phyloP scores from a whole-genome alignment of 1,284 basidiomycete genomes.

The Bondarzewia mesenterica region DNA sequence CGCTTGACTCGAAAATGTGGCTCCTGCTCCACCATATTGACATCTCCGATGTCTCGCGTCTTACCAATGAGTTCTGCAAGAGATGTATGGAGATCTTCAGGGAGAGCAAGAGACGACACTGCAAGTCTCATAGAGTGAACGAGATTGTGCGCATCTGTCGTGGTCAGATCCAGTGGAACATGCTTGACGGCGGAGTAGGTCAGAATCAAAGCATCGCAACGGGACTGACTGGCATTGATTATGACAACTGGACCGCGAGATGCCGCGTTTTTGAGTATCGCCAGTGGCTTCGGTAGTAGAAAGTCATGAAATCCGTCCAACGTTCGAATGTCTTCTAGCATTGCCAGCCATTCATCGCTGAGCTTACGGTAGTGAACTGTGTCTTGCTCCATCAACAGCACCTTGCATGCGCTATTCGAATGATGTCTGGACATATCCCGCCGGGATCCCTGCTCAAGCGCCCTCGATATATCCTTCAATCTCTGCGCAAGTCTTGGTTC shows the following conservation, averaged over 20 bases:
- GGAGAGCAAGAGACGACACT: background rate
- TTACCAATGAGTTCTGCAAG: no score
- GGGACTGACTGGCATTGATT: constrained; percentile 17
- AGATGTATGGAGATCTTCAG: background rate
- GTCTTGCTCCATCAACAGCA: background rate
- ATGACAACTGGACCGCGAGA: constrained; percentile 22
- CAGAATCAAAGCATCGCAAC: constrained; percentile 23
- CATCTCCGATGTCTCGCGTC: no score
- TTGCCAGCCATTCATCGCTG: background rate
- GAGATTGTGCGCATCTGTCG: background rate
- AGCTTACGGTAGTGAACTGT: background rate
- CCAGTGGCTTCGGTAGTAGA: constrained; percentile 14
- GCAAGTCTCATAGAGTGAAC: background rate
- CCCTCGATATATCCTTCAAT: constrained; percentile 13
- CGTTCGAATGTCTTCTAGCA: constrained; percentile 1
- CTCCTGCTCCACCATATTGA: background rate
- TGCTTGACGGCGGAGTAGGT: constrained; percentile 2
- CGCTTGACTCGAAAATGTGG: no score
- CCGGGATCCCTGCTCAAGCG: constrained; percentile 11
- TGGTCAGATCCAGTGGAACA: background rate
- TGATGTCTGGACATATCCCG: constrained; percentile 5
- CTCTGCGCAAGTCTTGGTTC: constrained; percentile 15
- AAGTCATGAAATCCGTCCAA: constrained; percentile 15
- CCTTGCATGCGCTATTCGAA: background rate
- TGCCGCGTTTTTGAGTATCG: constrained; percentile 14